Evolutionary conservation across 768 basidiomycete species (phyloP).

Genomic region (Termitomyces sp.): DNA sequence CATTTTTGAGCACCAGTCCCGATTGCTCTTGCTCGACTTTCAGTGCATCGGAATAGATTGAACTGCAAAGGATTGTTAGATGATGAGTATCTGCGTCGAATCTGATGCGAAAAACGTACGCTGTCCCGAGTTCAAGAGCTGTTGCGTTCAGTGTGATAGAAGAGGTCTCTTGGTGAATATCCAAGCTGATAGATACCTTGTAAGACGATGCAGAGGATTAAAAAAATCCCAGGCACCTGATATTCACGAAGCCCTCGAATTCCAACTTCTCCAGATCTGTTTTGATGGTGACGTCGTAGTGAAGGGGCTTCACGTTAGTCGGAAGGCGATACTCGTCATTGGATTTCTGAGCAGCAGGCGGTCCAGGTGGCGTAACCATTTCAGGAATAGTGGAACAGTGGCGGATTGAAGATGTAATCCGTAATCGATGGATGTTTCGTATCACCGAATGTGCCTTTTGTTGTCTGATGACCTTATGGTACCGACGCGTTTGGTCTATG

Average conservation of each 20-base stretch:
- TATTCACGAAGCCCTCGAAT: conserved; percentile 74
- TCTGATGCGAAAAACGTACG: conserved; percentile 25
- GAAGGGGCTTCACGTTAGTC: conserved; percentile 56
- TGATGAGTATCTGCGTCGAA: neutral
- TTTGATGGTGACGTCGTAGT: conserved; percentile 75
- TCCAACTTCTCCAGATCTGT: conserved; percentile 76
- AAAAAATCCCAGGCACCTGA: conserved; percentile 40
- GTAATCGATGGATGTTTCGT: conserved; percentile 6
- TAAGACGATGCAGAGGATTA: neutral
- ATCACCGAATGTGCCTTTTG: conserved; percentile 5
- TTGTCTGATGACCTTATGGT: conserved; percentile 12
- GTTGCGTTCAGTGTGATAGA: conserved; percentile 61
- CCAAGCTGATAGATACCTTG: conserved; percentile 38
- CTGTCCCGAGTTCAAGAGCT: conserved; percentile 50
- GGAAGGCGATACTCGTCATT: conserved; percentile 58
- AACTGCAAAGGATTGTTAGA: conserved; percentile 17
- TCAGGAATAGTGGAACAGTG: conserved; percentile 14
- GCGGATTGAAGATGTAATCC: conserved; percentile 9
- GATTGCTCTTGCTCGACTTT: conserved; percentile 39
- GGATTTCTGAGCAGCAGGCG: conserved; percentile 14
- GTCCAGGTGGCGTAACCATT: conserved; percentile 21
- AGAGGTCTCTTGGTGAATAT: conserved; percentile 56
- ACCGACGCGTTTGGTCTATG: conserved; percentile 5
- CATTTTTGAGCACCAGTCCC: conserved; percentile 48
- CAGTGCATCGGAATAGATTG: conserved; percentile 50